A percentile compares a stretch with the other conserved stretches of the same genome.
These are phyloP conservation scores for Ilex paraguariensis DNA, from an alignment of 305 asterid genomes.

Conservation along the genomic window DNA sequence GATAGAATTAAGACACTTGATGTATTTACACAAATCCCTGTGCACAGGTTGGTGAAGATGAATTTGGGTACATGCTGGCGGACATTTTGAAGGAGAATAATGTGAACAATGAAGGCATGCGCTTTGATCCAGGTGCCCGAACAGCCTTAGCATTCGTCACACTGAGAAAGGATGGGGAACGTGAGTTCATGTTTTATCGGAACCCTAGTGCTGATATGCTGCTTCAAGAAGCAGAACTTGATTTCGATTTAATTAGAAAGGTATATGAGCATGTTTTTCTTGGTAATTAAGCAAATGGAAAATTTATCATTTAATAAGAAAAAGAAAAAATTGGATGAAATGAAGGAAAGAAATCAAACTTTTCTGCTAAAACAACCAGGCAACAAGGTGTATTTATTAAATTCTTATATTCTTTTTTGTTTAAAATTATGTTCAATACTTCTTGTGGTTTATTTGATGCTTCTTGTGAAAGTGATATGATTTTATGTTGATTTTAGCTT, in stretches of 20 bases:
- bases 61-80: constrained; percentile 95
- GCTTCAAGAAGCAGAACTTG: constrained; percentile 73
- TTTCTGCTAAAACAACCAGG: too few species aligned
- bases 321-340: background rate
- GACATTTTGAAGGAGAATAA: constrained; percentile 86
- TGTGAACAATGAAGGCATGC: constrained; percentile 82
- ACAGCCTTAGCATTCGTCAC: constrained; percentile 97
- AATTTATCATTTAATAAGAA: background rate
- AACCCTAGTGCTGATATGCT: constrained; percentile 99
- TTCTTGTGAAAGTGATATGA: too few species aligned
- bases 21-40: background rate
- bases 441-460: too few species aligned
- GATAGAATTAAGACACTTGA: too few species aligned
- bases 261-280: constrained; percentile 31
- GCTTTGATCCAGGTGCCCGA: constrained; percentile 96
- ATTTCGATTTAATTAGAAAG: constrained; percentile 75
- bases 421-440: too few species aligned
- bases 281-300: too few species aligned
- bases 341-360: too few species aligned
- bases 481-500: too few species aligned
- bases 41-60: constrained; percentile 93
- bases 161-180: constrained; percentile 86
- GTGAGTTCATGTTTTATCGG: constrained; percentile 97
- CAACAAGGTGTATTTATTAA: too few species aligned
- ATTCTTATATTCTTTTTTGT: too few species aligned